A percentile compares a stretch with the other conserved stretches of the same genome.
phyloP scores from a whole-genome alignment of 2,329 filamentous ascomycete genomes.

The Hymenoscyphus infarciens region DNA sequence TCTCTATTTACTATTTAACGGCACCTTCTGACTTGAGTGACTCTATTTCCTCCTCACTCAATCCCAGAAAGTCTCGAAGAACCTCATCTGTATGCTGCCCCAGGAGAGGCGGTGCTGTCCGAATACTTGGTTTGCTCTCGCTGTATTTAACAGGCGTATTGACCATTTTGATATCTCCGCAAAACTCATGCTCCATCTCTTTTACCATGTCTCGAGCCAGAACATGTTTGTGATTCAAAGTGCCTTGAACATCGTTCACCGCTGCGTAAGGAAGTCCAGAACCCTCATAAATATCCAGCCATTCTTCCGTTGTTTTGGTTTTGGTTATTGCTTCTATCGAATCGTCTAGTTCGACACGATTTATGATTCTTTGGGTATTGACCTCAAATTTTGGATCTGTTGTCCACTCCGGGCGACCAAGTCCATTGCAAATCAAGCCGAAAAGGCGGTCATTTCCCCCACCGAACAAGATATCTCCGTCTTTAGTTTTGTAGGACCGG shows the following conservation, averaged over 20 bases:
- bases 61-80: conserved; percentile 58
- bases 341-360: conserved; percentile 73
- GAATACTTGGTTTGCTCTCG: conserved; percentile 70
- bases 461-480: conserved; percentile 67
- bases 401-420: conserved; percentile 58
- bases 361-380: conserved; percentile 61
- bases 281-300: conserved; percentile 84
- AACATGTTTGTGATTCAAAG: conserved; percentile 82
- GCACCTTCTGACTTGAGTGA: conserved; percentile 63
- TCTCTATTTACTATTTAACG: conserved; percentile 43
- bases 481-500: conserved; percentile 72
- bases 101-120: conserved; percentile 76
- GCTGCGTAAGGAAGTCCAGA: conserved; percentile 91
- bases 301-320: conserved; percentile 79
- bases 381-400: conserved; percentile 55
- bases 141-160: conserved; percentile 96
- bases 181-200: conserved; percentile 76
- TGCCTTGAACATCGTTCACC: conserved; percentile 86
- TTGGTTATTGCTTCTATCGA: conserved; percentile 73
- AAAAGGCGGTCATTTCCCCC: conserved; percentile 72
- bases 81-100: conserved; percentile 86
- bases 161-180: conserved; percentile 83
- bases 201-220: conserved; percentile 84
- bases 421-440: conserved; percentile 57
- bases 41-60: conserved; percentile 56